Evolutionary conservation across 345 rosid genomes (phyloP), one percentile per base, ranked within the genome.

Genomic region (Theobroma cacao): DNA sequence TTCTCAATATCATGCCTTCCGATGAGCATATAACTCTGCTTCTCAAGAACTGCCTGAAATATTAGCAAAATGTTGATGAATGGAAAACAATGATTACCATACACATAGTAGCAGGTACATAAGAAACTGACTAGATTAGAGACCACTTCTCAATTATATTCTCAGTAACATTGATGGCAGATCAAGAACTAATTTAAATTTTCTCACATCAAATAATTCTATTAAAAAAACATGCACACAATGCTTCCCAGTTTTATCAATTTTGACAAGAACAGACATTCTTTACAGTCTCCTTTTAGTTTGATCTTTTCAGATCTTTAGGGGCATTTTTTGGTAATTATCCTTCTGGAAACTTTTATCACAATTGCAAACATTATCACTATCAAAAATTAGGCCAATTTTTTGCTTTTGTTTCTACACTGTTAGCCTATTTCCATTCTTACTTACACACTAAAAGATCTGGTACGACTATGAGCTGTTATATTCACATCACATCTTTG

Each of bases 1-100:
- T 86, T 97, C 84, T 97, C 99, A 85, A 94, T 87, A 80, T 97
- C 99, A 83, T 97, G 94, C 87, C 99, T 89, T 81, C 98, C 99
- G 76, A 97, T 94, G 79, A 97, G 90, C 98, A 90, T 94, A 85
- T 94, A 94, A 85, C 98, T 97, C 80, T 89, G 98, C 88, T 94
- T 97, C 88, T 97, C 98, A 75, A 97, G 93, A 86, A 97, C 98
- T 74, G 99, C 98, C 99, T 97, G 92, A 79, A 81, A 84, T 77
- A 81, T 76, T 28, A 56, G 72, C 70, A 84, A 69, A 79, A 84
- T 75, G 75, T 74, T 50, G 20, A 64, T 40, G 68, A 74, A 80
- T 53, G 63, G 63, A 77, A 74, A 79, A 65, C 45, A 74, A 70
- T 58, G 52, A 77, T 45, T 45, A 26, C 36, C 24, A 3, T 68